Evolutionary conservation across 148 eudicot species (phyloP).

Genomic region (Fallopia convolvulus): DNA sequence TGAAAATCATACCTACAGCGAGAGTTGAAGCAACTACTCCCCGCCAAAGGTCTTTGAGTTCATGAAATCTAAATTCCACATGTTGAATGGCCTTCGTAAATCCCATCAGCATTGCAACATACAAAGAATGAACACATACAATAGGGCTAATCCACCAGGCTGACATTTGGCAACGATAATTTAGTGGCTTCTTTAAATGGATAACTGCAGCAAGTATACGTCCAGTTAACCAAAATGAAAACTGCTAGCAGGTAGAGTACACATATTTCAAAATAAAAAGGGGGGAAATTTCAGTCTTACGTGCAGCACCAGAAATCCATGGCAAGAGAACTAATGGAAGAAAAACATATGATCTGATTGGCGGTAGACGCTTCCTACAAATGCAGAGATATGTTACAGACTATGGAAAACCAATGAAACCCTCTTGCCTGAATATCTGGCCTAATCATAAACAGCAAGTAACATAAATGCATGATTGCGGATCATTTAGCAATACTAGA

Average conservation of each 20-base stretch:
- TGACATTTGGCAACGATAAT: conserved; percentile 67
- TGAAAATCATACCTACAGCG: conserved; percentile 50
- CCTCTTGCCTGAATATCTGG: background rate
- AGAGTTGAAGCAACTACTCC: conserved; percentile 60
- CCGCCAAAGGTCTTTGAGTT: conserved; percentile 91
- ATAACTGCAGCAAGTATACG: conserved; percentile 41
- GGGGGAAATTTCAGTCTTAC: conserved; percentile 31
- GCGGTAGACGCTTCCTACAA: conserved; percentile 82
- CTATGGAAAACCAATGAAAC: conserved; percentile 5
- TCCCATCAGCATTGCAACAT: conserved; percentile 59
- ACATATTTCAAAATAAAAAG: background rate
- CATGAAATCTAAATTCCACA: conserved; percentile 78
- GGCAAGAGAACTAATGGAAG: conserved; percentile 69
- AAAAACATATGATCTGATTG: conserved; percentile 53
- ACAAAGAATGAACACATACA: conserved; percentile 50
- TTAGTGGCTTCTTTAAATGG: conserved; percentile 54
- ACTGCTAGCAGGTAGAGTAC: background rate
- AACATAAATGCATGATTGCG: conserved; percentile 3
- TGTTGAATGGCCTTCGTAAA: conserved; percentile 63
- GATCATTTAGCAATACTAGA: background rate
- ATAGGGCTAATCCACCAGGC: conserved; percentile 56
- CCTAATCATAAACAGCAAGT: background rate
- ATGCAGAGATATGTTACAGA: conserved; percentile 2
- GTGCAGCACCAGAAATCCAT: conserved; percentile 62
- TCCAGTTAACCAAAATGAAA: background rate